Base-by-base conservation (phyloP, 164 flowering plant genomes). In the Cinnamomum micranthum region DNA sequence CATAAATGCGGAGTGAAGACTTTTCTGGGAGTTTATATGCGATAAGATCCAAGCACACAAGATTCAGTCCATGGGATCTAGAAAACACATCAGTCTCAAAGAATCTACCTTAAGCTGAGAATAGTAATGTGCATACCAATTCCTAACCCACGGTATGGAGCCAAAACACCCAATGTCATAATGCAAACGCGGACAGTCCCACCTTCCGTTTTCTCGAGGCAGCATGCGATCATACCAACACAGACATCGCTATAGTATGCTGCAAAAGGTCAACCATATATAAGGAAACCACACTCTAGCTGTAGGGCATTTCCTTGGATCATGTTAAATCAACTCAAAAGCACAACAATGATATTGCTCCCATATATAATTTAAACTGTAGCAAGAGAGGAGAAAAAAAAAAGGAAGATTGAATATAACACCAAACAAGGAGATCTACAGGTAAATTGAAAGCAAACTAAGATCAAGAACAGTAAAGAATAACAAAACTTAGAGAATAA, bases 81-180 rank as follows among this genome's bases (percentile, higher is more conserved):
- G n/a, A 55, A 55, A 15, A 55, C 17, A 15, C 17, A 15, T 15
- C 17, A 6, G n/a, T 31, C 14, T 4, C 13, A 67, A 67, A 67
- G 23, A 13, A 19, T 24, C 23, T 11, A 70, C 6, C 22, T 3
- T 31, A 50, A 25, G 47, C 19, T 58, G 28, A 60, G 20, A 60
- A 62, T 75, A 23, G 41, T 20, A 12, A 25, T n/a, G 59, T 13
- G 71, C 93, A 87, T 69, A 93, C 99, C 98, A 73, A 95, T 82
- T 23, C 99, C 97, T 25, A 92, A 75, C 47, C 97, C 97, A 68
- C 99, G 98, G 65, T 95, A 95, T 50, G 99, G 99, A 65, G 98
- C 98, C 79, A 95, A 86, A 76, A 95, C 99, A 75, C 99, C 99
- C 77, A 95, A 80, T 9, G 99, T 95, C 99, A 93, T 93, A 77